These are phyloP conservation scores for Coniochaeta sp. DNA, from an alignment of 2,329 filamentous ascomycete species.

Conservation along the genomic window DNA sequence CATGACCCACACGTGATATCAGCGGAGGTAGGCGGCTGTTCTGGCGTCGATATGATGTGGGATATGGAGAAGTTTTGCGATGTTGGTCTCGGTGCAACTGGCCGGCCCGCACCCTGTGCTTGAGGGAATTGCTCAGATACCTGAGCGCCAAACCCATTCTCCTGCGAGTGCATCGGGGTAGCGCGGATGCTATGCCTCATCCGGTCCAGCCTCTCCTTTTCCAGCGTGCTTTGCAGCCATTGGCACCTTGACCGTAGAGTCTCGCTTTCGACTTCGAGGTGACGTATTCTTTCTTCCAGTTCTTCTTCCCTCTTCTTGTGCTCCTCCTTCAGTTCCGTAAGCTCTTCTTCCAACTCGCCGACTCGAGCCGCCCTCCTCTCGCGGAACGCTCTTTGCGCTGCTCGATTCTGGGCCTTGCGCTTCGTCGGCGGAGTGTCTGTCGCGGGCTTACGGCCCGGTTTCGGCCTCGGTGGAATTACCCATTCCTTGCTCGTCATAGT, in stretches of 20 bases:
- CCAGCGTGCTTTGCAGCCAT: conserved; percentile 56
- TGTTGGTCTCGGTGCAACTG: conserved; percentile 16
- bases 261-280: conserved; percentile 59
- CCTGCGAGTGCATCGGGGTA: neutral
- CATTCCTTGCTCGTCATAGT: conserved; percentile 76
- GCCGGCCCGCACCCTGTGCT: conserved; percentile 2
- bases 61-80: conserved; percentile 45
- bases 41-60: conserved; percentile 49
- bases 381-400: conserved; percentile 83
- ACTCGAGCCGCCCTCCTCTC: conserved; percentile 82
- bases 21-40: conserved; percentile 25
- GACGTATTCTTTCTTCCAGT: conserved; percentile 46
- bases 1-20: conserved; percentile 48
- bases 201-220: conserved; percentile 46
- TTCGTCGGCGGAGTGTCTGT: conserved; percentile 90
- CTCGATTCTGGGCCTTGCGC: conserved; percentile 88
- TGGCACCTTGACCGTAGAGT: conserved; percentile 56
- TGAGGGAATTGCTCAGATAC: conserved; percentile 4
- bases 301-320: conserved; percentile 51
- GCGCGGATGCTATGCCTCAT: conserved; percentile 4
- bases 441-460: conserved; percentile 88
- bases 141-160: neutral
- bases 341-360: conserved; percentile 62
- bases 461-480: conserved; percentile 76
- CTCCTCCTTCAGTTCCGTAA: conserved; percentile 52